Base-by-base conservation (phyloP, 2,329 filamentous ascomycete genomes). In the Chaetomium sp. region DNA sequence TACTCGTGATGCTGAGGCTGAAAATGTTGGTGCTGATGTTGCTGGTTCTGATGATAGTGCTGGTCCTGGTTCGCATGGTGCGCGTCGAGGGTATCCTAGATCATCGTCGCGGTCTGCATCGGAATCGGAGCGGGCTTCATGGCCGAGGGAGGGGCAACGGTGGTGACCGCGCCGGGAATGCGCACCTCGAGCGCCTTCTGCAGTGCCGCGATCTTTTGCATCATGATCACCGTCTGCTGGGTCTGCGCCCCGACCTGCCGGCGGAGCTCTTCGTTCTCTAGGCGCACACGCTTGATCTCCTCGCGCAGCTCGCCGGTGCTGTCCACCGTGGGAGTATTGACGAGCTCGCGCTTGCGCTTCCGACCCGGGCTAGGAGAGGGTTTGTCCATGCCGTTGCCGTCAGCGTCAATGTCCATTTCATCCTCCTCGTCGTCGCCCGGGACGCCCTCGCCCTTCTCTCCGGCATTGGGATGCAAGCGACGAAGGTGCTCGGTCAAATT, bases 401-500 rank as follows among this genome's bases (percentile, higher is more conserved):
- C 75, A 5, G 79, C 76, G 49, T 74, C 75, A 51, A 78, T 76
- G 38, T 76, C 76, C 35, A 70, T 72, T 37, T 75, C 74, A 33
- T 68, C 68, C 14, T 65, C 69, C 19, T 72, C 68, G 47, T 67
- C 65, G 4, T 52, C 54, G 34, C 52, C 48, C 10, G 19, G 19
- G 27, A 72, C 68, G 48, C 67, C 65, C 3, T 52, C 54, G 34
- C 52, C 48, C 10, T 68, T 12, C 46, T 65, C 52, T 58, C 64
- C 56, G 34, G 75, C 73, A 48, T 78, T 77, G 43, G 80, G 86
- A 69, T 97, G 92, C n/a, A 95, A 89, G 33, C 92, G 85, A 19
- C 92, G 87, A 14, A 96, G 76, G 71, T 97, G 92, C 72, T 97
- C 92, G 68, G 92, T 91, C 4, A 96, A 78, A 65, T 97, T 97